Base-by-base conservation (phyloP, 208 protist genomes). In the Kentomonas sorsogonicus region DNA sequence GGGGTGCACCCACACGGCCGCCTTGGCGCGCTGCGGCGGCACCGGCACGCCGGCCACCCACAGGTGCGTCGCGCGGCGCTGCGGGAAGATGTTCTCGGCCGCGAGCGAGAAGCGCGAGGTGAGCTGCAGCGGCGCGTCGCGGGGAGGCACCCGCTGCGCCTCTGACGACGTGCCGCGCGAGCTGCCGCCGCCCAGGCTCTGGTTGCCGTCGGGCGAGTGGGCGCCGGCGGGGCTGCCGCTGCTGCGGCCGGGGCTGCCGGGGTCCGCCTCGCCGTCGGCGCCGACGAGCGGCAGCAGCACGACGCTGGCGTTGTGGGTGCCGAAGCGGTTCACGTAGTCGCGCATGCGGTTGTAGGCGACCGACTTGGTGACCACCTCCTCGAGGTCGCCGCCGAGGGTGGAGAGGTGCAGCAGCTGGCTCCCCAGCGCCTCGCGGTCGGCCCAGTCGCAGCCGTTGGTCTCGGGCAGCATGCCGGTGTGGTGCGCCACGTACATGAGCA, bases 81-180 rank as follows among this genome's bases (percentile, higher is more conserved):
- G 45, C 15, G 74, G 67, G 55, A 72, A 69, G 6, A 83, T 38
- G 53, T 83, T 87, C 56, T 80, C 72, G 0, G 79, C 75, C 23
- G 46, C 41, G 27, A 46, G 51, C n/a, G 74, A 78, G 36, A 54
- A 60, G 11, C 33, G 29, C 7, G 72, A 60, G 34, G 77, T 72
- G 18, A 61, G 53, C 40, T 61, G 40, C 25, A 68, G 23, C 22
- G 52, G 13, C 44, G 20, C 33, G n/a, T n/a, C n/a, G n/a, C n/a
- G n/a, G n/a, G n/a, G n/a, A 10, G 16, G 36, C 36, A 26, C 10
- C 22, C 18, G 18, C 22, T 47, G 6, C 43, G 18, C 10, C 43
- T 7, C 6, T 16, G 22, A 18, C 7, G 18, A 47, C 22, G 43
- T 26, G n/a, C 45, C 44, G 4, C 31, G 3, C 9, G 46, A 5